Evolutionary conservation across 129 eudicot genomes (phyloP), one percentile per base, ranked within the genome.

Genomic region (Pittosporum tobira): DNA sequence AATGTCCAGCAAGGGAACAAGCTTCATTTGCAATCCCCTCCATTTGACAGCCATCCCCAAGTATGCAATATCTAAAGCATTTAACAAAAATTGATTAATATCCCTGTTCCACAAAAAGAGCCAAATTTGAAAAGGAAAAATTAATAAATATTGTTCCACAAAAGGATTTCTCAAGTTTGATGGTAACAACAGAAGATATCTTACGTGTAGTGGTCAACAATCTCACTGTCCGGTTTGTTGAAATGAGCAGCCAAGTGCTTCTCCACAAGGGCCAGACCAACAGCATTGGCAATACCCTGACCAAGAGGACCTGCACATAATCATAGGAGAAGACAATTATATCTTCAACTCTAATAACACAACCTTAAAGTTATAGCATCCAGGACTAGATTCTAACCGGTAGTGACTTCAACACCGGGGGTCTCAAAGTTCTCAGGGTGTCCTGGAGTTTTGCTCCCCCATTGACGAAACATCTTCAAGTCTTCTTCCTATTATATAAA

Each of bases 11-110:
- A 69, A 90, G 97, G 64, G 97, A 90, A 74, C 89, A 82, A 2
- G 84, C 97, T 74, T 90, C 97, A 29, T 90, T 81, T 31, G 95
- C 71, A 69, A 90, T 72, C 46, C 97, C 97, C 74, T 90, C 97
- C 97, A 90, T 90, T 71, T 90, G 97, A 69, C 97, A 90, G 42
- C 97, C 97, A 70, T 90, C 97, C 29, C 97, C 97, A 59, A 85
- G 61, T 27, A 90, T 83, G 26, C 38, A 57, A 71, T 90, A 90
- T 40, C 97, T 90, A 62, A 58, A 67, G 48, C 28, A 52, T 16
- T 5, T 19, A 56, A 30, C 10, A 48, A 30, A 11, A 62, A 31
- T 44, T 8, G 24, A 29, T 25, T 10, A 4, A 21, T 20, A 48
- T 30, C 0, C 25, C 30, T 11, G 23, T 25, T n/a, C n/a, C n/a